Evolutionary conservation across 2,329 filamentous ascomycete genomes (phyloP), one percentile per base, ranked within the genome.

Genomic region (Aulographum hederae): DNA sequence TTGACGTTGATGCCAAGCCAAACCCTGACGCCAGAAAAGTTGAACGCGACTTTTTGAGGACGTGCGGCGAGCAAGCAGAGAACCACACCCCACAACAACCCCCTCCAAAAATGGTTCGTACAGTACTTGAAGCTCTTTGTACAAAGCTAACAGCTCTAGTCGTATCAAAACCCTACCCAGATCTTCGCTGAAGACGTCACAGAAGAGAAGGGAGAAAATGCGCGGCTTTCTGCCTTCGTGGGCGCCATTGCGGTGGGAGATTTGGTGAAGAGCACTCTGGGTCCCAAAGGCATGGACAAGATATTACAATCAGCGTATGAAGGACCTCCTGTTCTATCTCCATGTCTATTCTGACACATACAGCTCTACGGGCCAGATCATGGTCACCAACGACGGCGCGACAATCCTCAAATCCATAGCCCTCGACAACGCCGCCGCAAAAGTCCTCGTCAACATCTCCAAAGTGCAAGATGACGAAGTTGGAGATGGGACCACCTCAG

Each of bases 401-500:
- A 98, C 89, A 16, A 98, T 98, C 44, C 71, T 98, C 41, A 98
- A 98, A 61, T 81, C 86, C 33, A 98, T 98, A 56, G 89, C 89
- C 27, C 77, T 98, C 50, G 89, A 98, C 57, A 98, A 98, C 53
- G 89, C 89, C 27, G 89, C 89, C 15, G 89, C 89, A 33, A 98
- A 98, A 62, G 89, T 98, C 4, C 68, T 98, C 27, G 89, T 98
- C 52, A 98, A 98, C 57, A 95, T 98, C 46, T 95, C 86, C 40
- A 98, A 98, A 61, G 89, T 98, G 4, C 89, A 98, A 55, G 89
- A 98, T 49, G 89, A 98, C 52, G 89, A 98, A 57, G 86, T 98
- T 16, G 89, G 89, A 50, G 89, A 98, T 53, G 89, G 89, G 36
- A 98, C 89, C 28, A 98, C 89, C 15, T 95, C 85, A n/a, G 89